These are phyloP conservation scores for Talaromyces sp. DNA, from an alignment of 2,329 filamentous ascomycete genomes.

Conservation along the genomic window DNA sequence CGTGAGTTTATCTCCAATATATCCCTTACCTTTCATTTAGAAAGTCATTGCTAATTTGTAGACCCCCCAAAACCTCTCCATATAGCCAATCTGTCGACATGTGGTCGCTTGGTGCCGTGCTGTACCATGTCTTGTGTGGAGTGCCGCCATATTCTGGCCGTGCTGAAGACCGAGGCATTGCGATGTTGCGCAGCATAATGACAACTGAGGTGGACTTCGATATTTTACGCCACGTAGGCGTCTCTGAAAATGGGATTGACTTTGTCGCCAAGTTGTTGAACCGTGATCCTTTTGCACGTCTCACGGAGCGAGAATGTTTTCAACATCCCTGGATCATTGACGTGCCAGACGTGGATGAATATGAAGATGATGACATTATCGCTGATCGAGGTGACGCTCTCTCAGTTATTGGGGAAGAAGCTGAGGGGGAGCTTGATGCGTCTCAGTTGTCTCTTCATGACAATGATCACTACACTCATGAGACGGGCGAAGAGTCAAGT, in stretches of 20 bases:
- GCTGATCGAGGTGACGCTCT: constrained; percentile 46
- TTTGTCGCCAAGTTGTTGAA: constrained; percentile 80
- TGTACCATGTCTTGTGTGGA: constrained; percentile 83
- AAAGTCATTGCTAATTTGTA: constrained; percentile 29
- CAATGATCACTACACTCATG: constrained; percentile 27
- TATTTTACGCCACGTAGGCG: constrained; percentile 60
- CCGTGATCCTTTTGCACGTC: constrained; percentile 74
- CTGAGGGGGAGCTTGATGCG: constrained; percentile 51
- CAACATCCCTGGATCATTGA: constrained; percentile 72
- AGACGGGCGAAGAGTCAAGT: constrained; percentile 38
- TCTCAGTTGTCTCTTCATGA: constrained; percentile 68
- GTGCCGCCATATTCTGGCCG: constrained; percentile 80
- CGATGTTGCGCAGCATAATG: constrained; percentile 83
- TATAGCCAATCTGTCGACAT: constrained; percentile 94
- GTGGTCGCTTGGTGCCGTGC: constrained; percentile 91
- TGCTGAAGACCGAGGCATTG: constrained; percentile 73
- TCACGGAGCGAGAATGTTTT: constrained; percentile 71
- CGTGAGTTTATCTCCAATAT: constrained; percentile 44
- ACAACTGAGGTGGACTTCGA: constrained; percentile 68
- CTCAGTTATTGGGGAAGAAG: constrained; percentile 41
- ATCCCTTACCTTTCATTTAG: not conserved
- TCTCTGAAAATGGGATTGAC: constrained; percentile 71
- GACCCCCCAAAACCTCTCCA: constrained; percentile 57
- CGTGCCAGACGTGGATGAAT: constrained; percentile 60
- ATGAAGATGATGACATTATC: constrained; percentile 64